These are phyloP conservation scores for Ploettnerulaceae sp. DNA, from an alignment of 2,329 filamentous ascomycete genomes.

Conservation along the genomic window DNA sequence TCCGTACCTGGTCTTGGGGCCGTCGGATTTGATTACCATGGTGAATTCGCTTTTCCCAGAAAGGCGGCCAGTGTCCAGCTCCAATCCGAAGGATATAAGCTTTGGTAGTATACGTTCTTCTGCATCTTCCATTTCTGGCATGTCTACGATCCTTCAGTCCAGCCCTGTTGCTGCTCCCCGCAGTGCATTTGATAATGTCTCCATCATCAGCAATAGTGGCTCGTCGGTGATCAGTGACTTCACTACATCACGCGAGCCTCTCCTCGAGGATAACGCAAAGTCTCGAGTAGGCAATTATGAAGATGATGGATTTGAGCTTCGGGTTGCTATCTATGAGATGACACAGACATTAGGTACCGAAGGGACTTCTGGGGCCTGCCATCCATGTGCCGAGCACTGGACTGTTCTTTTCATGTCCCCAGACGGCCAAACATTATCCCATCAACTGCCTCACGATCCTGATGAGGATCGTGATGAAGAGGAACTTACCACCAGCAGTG, in stretches of 20 bases:
- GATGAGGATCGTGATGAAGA: conserved; percentile 63
- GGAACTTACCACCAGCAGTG: conserved; percentile 56
- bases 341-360: conserved; percentile 59
- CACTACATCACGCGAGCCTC: conserved; percentile 60
- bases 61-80: conserved; percentile 55
- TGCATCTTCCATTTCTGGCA: conserved; percentile 64
- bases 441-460: conserved; percentile 67
- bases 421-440: conserved; percentile 64
- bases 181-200: conserved; percentile 56
- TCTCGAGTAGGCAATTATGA: conserved; percentile 50
- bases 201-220: conserved; percentile 66
- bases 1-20: conserved; percentile 73
- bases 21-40: conserved; percentile 73
- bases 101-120: conserved; percentile 60
- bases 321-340: conserved; percentile 67
- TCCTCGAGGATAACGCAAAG: conserved; percentile 51
- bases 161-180: conserved; percentile 57
- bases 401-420: conserved; percentile 72
- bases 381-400: conserved; percentile 81
- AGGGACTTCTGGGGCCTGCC: conserved; percentile 60
- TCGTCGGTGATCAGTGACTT: conserved; percentile 68
- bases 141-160: conserved; percentile 61
- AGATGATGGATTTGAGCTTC: conserved; percentile 60
- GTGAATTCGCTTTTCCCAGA: conserved; percentile 82
- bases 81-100: conserved; percentile 43